These are phyloP conservation scores for Brassica nigra DNA, from an alignment of 345 rosid species.

Conservation along the genomic window DNA sequence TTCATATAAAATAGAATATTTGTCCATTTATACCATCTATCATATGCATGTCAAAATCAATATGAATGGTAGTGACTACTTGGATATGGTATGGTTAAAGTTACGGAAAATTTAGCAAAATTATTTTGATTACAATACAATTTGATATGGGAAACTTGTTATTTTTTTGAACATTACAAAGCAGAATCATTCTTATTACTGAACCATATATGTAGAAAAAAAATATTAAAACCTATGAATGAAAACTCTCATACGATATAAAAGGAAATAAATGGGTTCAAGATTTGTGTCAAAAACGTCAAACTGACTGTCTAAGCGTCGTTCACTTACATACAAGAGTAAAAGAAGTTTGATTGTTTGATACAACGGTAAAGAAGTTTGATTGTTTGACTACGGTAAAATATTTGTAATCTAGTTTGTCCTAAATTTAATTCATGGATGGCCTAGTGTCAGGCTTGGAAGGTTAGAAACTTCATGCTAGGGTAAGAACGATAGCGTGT, in stretches of 20 bases:
- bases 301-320: neutral
- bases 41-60: neutral
- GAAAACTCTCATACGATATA: neutral
- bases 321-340: neutral
- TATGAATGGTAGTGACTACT: neutral
- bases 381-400: neutral
- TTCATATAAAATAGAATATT: neutral
- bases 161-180: neutral
- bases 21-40: neutral
- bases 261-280: neutral
- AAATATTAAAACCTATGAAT: neutral
- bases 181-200: neutral
- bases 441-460: constrained; percentile 19
- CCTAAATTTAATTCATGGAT: constrained; percentile 1
- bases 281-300: neutral
- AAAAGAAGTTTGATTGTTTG: neutral
- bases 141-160: neutral
- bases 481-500: neutral
- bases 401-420: neutral
- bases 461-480: constrained; percentile 16
- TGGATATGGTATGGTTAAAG: neutral
- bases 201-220: neutral
- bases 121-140: neutral
- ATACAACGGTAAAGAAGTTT: no score
- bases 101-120: neutral